A percentile compares a stretch with the other conserved stretches of the same genome.
Evolutionary conservation across 2,329 filamentous ascomycete species (phyloP).

Genomic region (Xylaria sp.): DNA sequence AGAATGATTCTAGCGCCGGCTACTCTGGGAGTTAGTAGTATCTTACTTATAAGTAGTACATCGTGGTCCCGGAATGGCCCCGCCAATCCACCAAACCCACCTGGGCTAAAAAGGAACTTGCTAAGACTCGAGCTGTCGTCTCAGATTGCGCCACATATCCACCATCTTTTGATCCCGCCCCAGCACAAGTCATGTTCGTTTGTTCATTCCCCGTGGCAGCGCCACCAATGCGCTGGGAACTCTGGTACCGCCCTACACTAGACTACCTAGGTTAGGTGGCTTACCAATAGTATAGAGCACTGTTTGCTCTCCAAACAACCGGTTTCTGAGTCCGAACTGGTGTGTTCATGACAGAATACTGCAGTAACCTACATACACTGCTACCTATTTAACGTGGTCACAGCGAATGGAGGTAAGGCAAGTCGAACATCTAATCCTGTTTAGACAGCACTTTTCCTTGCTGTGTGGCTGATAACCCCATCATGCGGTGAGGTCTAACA

Average conservation of each 20-base stretch:
- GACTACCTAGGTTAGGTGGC: too few species aligned
- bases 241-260: conserved; percentile 14
- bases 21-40: neutral
- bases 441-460: neutral
- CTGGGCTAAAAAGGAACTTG: neutral
- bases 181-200: neutral
- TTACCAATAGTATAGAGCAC: too few species aligned
- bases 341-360: neutral
- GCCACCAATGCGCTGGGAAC: neutral
- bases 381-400: neutral
- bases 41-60: too few species aligned
- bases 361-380: too few species aligned
- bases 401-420: neutral
- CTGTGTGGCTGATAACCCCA: neutral
- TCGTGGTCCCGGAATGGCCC: conserved; percentile 3
- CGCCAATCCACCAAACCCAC: neutral
- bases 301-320: neutral
- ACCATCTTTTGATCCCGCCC: conserved; percentile 9
- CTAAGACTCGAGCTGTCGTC: conserved; percentile 22
- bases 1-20: neutral
- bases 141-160: conserved; percentile 32
- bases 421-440: neutral
- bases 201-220: neutral
- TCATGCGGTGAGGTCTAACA: neutral
- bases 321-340: neutral